Percentiles rank a stretch among this genome's conserved stretches.
Evolutionary conservation across 139 green algal genomes (phyloP).

Genomic region (Coelastrella sp.): DNA sequence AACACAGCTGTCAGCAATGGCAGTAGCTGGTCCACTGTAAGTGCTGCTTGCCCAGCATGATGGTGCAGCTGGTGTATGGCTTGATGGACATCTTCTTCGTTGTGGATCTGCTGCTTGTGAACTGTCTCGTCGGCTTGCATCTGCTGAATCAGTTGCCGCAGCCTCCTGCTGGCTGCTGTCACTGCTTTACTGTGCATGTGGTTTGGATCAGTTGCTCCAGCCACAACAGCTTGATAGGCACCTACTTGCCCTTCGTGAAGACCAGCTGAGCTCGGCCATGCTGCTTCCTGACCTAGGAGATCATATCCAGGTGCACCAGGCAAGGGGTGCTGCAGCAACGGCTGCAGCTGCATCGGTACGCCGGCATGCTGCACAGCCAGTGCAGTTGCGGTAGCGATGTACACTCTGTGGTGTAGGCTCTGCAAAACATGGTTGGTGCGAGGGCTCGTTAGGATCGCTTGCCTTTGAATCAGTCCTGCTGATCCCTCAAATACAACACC

Average conservation of each 20-base stretch:
- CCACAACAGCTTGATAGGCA: background rate
- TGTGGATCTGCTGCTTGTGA: background rate
- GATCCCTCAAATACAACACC: no score
- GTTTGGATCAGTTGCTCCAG: background rate
- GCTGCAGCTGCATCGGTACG: no score
- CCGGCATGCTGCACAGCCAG: no score
- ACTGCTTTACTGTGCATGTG: background rate
- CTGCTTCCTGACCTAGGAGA: background rate
- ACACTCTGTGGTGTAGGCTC: no score
- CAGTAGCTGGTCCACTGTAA: background rate
- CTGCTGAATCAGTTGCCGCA: background rate
- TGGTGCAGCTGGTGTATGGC: background rate
- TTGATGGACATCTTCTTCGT: background rate
- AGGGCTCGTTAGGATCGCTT: no score
- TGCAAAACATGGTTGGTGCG: no score
- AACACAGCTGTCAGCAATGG: background rate
- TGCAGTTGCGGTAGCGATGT: no score
- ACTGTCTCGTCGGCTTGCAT: background rate
- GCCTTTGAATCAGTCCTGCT: no score
- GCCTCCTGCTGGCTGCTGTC: slow-evolving; percentile 1
- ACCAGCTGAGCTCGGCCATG: background rate
- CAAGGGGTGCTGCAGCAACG: no score
- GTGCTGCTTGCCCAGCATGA: background rate
- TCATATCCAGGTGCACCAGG: no score
- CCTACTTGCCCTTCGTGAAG: background rate